These are phyloP conservation scores for Suhomyces sp. DNA, from an alignment of 805 yeast genomes.

Conservation along the genomic window DNA sequence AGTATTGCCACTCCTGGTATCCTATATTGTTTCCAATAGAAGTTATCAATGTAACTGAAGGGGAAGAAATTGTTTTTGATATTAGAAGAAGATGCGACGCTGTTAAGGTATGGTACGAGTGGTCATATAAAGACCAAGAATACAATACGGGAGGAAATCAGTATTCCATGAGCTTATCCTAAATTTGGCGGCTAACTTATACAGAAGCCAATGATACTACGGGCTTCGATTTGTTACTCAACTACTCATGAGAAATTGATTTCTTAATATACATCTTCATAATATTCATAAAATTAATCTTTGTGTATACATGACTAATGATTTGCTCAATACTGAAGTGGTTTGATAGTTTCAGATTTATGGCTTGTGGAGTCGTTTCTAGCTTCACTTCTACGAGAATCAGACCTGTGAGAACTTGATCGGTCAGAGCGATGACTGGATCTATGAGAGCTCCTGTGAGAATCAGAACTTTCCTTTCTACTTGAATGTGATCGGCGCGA, in stretches of 20 bases:
- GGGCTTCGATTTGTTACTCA: too few species aligned
- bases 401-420: background rate
- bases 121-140: slow-evolving; percentile 17
- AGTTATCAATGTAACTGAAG: slow-evolving; percentile 7
- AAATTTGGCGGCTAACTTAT: background rate
- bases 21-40: slow-evolving; percentile 36
- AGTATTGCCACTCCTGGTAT: slow-evolving; percentile 36
- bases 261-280: too few species aligned
- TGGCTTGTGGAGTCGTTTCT: background rate
- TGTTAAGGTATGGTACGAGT: slow-evolving; percentile 22
- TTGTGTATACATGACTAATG: too few species aligned
- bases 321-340: background rate
- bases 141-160: slow-evolving; percentile 19
- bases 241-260: too few species aligned
- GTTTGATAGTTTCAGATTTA: background rate
- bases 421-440: background rate
- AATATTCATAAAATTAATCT: too few species aligned
- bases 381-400: background rate
- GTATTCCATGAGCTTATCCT: slow-evolving; percentile 1
- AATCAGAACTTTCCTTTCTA: background rate
- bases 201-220: too few species aligned
- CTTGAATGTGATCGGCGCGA: background rate
- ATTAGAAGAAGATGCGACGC: slow-evolving; percentile 8
- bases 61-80: slow-evolving; percentile 9
- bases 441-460: slow-evolving; percentile 6